These are phyloP conservation scores for Heimioporus sp. DNA, from an alignment of 768 basidiomycete species.

Conservation along the genomic window DNA sequence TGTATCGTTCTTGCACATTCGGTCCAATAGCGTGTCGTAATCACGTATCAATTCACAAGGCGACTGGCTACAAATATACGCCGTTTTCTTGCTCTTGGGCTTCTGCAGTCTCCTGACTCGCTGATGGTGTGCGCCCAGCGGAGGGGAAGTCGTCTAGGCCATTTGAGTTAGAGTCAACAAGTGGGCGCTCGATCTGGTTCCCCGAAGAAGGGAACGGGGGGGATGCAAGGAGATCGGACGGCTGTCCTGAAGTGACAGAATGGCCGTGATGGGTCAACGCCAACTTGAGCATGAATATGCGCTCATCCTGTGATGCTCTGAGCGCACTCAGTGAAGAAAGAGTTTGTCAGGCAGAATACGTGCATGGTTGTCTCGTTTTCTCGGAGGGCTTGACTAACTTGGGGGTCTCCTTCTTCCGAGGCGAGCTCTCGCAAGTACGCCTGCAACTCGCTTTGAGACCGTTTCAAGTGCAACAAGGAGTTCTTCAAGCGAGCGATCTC, in stretches of 20 bases:
- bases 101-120: neutral
- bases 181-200: constrained; percentile 1
- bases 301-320: constrained; percentile 78
- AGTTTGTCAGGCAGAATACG: constrained; percentile 24
- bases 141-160: constrained; percentile 10
- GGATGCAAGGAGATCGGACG: constrained; percentile 1
- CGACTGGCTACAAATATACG: constrained; percentile 25
- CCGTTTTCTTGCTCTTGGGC: constrained; percentile 14
- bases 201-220: neutral
- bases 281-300: constrained; percentile 64
- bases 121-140: neutral
- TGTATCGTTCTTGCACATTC: neutral
- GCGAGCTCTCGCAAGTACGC: constrained; percentile 41
- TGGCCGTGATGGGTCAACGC: constrained; percentile 65
- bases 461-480: constrained; percentile 59
- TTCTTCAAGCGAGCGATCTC: constrained; percentile 77
- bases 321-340: constrained; percentile 12
- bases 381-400: constrained; percentile 55
- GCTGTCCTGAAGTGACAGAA: constrained; percentile 30
- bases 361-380: constrained; percentile 77
- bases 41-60: no score
- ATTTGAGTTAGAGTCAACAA: constrained; percentile 9
- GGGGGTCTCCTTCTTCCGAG: constrained; percentile 46
- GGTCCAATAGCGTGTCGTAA: constrained; percentile 1
- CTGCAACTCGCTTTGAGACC: constrained; percentile 58